phyloP scores from a whole-genome alignment of 345 rosid species.

The Cardamine resedifolia region DNA sequence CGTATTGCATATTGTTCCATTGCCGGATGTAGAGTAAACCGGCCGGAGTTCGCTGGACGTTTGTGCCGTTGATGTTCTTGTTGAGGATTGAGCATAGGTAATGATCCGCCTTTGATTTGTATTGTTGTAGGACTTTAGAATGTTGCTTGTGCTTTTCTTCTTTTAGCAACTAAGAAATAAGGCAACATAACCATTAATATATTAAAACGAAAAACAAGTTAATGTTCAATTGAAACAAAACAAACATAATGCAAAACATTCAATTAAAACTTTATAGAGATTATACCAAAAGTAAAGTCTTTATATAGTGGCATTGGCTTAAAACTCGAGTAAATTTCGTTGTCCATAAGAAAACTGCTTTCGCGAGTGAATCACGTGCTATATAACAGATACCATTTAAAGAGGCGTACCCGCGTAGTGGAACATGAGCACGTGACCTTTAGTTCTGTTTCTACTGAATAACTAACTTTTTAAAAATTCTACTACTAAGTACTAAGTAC shows the following conservation, averaged over 20 bases:
- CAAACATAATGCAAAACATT: neutral
- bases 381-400: constrained; percentile 23
- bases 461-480: neutral
- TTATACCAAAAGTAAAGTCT: too few relatives aligned
- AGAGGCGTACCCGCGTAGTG: constrained; percentile 25
- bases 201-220: neutral
- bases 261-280: too few relatives aligned
- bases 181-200: neutral
- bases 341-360: neutral
- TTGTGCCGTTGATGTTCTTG: constrained; percentile 54
- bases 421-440: constrained; percentile 36
- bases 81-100: constrained; percentile 80
- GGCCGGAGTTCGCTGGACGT: constrained; percentile 64
- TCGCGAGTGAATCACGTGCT: constrained; percentile 35
- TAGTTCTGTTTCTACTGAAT: constrained; percentile 20
- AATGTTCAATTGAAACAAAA: neutral
- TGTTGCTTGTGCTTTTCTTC: constrained; percentile 52
- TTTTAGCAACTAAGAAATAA: constrained; percentile 49
- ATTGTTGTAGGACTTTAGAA: constrained; percentile 44
- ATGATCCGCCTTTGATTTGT: constrained; percentile 72
- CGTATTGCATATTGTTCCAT: constrained; percentile 99
- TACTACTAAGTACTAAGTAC: neutral
- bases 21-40: constrained; percentile 78
- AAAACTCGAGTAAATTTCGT: constrained; percentile 9
- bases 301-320: neutral